Base-by-base conservation (phyloP, 768 basidiomycete genomes). In the Rhodotorula kratochvilovae region DNA sequence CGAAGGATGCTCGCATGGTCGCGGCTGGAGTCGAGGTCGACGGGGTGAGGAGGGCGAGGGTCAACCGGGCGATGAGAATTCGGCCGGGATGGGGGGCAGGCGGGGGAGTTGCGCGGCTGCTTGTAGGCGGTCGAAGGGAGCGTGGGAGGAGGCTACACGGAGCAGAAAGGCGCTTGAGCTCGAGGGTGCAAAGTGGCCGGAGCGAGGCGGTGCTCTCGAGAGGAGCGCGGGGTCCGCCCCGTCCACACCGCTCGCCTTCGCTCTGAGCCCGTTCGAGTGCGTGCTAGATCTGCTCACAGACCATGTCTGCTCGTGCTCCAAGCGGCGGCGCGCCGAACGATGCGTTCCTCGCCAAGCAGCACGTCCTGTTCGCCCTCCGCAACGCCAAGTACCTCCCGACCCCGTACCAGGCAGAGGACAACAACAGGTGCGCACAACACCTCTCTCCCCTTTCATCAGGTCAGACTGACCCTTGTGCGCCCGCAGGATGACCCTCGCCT, bases 401-500 rank as follows among this genome's bases (percentile, higher is more conserved):
- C 13, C 85, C 86, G 35, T 87, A 89, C 74, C 85, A 85, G 57
- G 86, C 88, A 55, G 79, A 86, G 59, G 92, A 95, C 81, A 82
- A 86, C 39, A 89, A 88, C 61, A 85, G 90, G 91, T 90, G 67
- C 76, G 81, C 66, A 19, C 8, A n/a, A n/a, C n/a, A n/a, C n/a
- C n/a, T n/a, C 39, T 15, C 17, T 19, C n/a, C 2, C n/a, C 35
- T 3, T n/a, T 43, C 45, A 42, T 19, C 42, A 51, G 42, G 43
- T 36, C 43, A 45, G 23, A 43, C 58, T 55, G 61, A 23, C 33
- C 48, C 13, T n/a, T 16, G 53, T 2, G n/a, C 27, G 11, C 58
- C 58, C 51, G 33, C 74, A 96, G 94, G 77, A 82, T 95, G 77
- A 91, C 90, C 8, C 79, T 96, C 60, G 87, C 84, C 27, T 97